Evolutionary conservation across 257 asterid genomes (phyloP).

Genomic region (Thymus mandschuricus): DNA sequence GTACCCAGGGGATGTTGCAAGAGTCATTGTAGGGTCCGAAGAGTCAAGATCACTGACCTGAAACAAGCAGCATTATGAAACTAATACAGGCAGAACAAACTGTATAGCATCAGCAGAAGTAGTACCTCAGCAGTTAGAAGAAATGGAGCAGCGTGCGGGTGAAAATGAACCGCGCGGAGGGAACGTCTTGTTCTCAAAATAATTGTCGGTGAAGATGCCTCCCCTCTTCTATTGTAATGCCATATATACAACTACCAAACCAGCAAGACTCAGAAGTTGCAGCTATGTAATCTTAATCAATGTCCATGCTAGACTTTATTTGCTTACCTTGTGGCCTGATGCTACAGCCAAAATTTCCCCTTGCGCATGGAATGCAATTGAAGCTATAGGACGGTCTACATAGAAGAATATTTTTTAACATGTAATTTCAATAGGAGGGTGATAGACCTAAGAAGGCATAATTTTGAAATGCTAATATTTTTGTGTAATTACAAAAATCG

Average conservation of each 20-base stretch:
- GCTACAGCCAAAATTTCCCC: conserved; percentile 98
- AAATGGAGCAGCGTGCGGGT: conserved; percentile 93
- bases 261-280: conserved; percentile 83
- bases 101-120: conserved; percentile 46
- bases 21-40: conserved; percentile 88
- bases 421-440: conserved; percentile 17
- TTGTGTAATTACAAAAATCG: conserved; percentile 71
- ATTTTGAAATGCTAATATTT: conserved; percentile 21
- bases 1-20: conserved; percentile 89
- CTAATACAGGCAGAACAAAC: conserved; percentile 70
- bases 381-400: conserved; percentile 97
- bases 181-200: conserved; percentile 94
- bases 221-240: conserved; percentile 87
- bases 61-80: conserved; percentile 38
- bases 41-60: conserved; percentile 96
- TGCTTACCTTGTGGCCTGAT: conserved; percentile 95
- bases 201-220: conserved; percentile 81
- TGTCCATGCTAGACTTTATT: conserved; percentile 53
- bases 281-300: conserved; percentile 68
- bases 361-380: conserved; percentile 96
- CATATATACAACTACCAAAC: conserved; percentile 85
- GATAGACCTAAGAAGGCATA: conserved; percentile 12
- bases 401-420: conserved; percentile 27
- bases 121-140: conserved; percentile 98
- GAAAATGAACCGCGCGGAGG: conserved; percentile 98